phyloP scores from a whole-genome alignment of 768 basidiomycete genomes.

The Pulveroboletus sp. region DNA sequence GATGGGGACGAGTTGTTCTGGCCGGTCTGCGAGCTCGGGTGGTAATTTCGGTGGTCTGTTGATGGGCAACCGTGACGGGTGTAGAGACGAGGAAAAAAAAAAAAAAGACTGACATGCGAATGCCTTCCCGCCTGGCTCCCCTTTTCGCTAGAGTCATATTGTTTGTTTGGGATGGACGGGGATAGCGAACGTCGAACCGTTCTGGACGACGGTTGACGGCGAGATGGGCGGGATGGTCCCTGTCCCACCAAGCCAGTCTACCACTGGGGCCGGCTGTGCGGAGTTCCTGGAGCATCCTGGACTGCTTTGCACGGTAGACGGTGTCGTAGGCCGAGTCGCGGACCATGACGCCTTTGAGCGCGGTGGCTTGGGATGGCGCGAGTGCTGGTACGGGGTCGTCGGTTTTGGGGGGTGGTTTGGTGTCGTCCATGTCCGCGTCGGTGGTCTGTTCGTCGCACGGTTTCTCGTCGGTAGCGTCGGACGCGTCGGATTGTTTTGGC shows the following conservation, averaged over 20 bases:
- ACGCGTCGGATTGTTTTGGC: slow-evolving; percentile 15
- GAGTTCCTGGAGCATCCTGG: slow-evolving; percentile 51
- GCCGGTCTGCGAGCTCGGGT: slow-evolving; percentile 52
- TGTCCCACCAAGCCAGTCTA: slow-evolving; percentile 62
- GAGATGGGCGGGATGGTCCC: slow-evolving; percentile 40
- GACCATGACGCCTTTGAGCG: slow-evolving; percentile 36
- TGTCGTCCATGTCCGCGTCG: slow-evolving; percentile 24
- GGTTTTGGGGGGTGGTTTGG: slow-evolving; percentile 10
- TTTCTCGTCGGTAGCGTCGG: slow-evolving; percentile 19
- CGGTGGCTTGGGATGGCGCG: slow-evolving; percentile 29
- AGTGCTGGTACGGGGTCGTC: slow-evolving; percentile 29
- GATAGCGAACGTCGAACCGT: slow-evolving; percentile 56
- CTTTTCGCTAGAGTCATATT: slow-evolving; percentile 43
- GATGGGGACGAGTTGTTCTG: slow-evolving; percentile 89
- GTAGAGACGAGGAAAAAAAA: slow-evolving; percentile 1
- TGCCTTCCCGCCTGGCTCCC: slow-evolving; percentile 59
- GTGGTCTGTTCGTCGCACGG: slow-evolving; percentile 4
- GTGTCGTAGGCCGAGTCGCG: slow-evolving; percentile 47
- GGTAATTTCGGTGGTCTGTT: slow-evolving; percentile 60
- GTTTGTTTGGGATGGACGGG: slow-evolving; percentile 40
- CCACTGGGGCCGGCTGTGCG: slow-evolving; percentile 41
- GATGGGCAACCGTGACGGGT: background rate
- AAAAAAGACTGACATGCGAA: slow-evolving; percentile 63
- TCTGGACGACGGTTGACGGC: slow-evolving; percentile 28
- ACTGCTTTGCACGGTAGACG: slow-evolving; percentile 46